phyloP scores from a whole-genome alignment of 169 alveolate species.

The Cryptosporidium tyzzeri region DNA sequence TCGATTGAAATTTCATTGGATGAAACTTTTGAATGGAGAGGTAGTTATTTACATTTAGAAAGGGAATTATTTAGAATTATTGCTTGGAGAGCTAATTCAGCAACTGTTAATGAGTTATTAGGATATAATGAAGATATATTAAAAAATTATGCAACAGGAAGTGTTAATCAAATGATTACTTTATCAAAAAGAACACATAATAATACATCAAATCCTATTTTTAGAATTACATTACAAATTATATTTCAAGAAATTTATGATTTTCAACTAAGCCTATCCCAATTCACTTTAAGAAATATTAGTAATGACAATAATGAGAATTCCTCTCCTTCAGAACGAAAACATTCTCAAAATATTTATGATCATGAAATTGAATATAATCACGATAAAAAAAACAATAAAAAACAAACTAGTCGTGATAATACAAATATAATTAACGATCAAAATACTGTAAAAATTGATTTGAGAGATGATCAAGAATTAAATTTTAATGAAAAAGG shows the following conservation, averaged over 20 bases:
- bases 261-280: constrained; percentile 53
- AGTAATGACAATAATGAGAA: not conserved
- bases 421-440: not conserved
- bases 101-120: constrained; percentile 62
- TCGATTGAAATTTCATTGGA: constrained; percentile 57
- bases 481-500: not conserved
- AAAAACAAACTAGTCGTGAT: not conserved
- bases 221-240: constrained; percentile 57
- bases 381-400: not conserved
- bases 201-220: constrained; percentile 34
- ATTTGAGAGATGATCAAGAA: constrained; percentile 2
- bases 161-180: constrained; percentile 70
- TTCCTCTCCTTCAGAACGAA: not conserved
- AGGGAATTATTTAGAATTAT: constrained; percentile 66
- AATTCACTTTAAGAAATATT: constrained; percentile 33
- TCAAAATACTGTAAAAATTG: constrained; percentile 29
- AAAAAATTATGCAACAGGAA: constrained; percentile 71
- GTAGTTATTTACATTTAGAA: constrained; percentile 72
- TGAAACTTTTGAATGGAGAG: constrained; percentile 76
- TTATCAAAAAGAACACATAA: constrained; percentile 30
- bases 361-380: not conserved
- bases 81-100: constrained; percentile 67
- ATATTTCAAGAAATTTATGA: constrained; percentile 74
- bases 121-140: constrained; percentile 62
- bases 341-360: not conserved